These are phyloP conservation scores for Lodderomyces orthopsilosis DNA, from an alignment of 1,139 yeast genomes.

Conservation along the genomic window DNA sequence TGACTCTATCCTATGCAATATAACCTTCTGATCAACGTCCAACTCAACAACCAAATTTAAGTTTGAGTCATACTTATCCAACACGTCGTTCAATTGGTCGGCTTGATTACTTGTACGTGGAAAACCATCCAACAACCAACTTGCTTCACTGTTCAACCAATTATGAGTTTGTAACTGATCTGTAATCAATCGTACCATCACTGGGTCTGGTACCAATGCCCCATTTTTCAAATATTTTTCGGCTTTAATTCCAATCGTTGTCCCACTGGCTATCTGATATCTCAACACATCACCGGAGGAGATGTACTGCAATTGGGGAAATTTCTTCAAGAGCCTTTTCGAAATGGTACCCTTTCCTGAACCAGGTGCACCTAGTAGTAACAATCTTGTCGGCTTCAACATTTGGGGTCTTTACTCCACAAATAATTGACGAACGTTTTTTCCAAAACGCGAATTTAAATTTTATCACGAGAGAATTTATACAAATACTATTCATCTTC, in stretches of 20 bases:
- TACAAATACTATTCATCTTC: conserved; percentile 24
- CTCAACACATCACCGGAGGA: conserved; percentile 86
- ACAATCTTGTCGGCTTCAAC: conserved; percentile 54
- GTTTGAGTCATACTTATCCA: conserved; percentile 35
- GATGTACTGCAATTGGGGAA: conserved; percentile 52
- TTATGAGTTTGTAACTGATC: conserved; percentile 41
- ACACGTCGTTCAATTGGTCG: conserved; percentile 45
- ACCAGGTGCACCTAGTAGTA: conserved; percentile 90
- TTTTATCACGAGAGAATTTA: background rate
- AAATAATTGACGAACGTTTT: background rate
- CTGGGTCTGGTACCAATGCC: conserved; percentile 65
- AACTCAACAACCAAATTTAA: conserved; percentile 78
- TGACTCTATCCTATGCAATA: conserved; percentile 76
- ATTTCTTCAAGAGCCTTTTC: conserved; percentile 52
- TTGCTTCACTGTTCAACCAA: conserved; percentile 46
- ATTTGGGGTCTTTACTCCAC: conserved; percentile 5
- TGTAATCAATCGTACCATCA: conserved; percentile 61
- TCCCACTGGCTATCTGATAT: conserved; percentile 54
- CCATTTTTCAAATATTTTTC: conserved; percentile 59
- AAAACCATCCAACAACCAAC: conserved; percentile 88
- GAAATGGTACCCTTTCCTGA: conserved; percentile 94
- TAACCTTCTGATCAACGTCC: conserved; percentile 77
- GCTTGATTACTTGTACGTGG: conserved; percentile 84
- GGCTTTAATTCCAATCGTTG: conserved; percentile 61
- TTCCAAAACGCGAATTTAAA: background rate